A percentile compares a stretch with the other conserved stretches of the same genome.
phyloP scores from a whole-genome alignment of 495 filamentous ascomycete genomes.

The Zalerion maritima region DNA sequence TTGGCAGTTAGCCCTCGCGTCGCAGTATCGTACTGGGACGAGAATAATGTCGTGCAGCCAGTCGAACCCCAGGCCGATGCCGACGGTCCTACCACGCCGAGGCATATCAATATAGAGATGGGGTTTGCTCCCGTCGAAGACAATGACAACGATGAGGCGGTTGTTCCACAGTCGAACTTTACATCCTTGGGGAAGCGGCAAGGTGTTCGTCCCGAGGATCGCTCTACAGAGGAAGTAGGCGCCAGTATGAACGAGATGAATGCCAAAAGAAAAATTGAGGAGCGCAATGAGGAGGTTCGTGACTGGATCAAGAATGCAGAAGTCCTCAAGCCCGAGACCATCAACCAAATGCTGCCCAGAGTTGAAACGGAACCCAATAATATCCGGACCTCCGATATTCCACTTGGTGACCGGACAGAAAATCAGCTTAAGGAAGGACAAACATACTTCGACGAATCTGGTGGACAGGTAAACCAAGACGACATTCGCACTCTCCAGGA shows the following conservation, averaged over 20 bases:
- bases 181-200: too few relatives aligned
- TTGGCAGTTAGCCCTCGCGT: constrained; percentile 33
- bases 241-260: constrained; percentile 26
- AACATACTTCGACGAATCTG: constrained; percentile 26
- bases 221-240: constrained; percentile 18
- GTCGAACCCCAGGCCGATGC: constrained; percentile 4
- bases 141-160: too few relatives aligned
- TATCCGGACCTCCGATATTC: constrained; percentile 22
- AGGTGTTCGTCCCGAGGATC: constrained; percentile 27
- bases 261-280: constrained; percentile 15
- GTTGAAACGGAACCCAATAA: constrained; percentile 11
- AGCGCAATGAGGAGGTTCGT: constrained; percentile 26
- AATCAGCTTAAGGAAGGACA: constrained; percentile 30
- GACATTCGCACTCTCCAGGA: constrained; percentile 31
- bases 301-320: constrained; percentile 23
- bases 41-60: constrained; percentile 13
- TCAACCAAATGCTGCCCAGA: neutral
- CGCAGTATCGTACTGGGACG: constrained; percentile 33
- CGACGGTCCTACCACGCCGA: constrained; percentile 3
- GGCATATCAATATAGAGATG: too few relatives aligned
- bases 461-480: constrained; percentile 23
- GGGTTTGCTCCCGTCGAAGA: too few relatives aligned
- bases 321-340: neutral
- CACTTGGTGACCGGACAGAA: constrained; percentile 20
- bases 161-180: too few relatives aligned